Evolutionary conservation across 2,329 filamentous ascomycete species (phyloP), one percentile per base, ranked within the genome.

Genomic region (Cladosporium sp.): DNA sequence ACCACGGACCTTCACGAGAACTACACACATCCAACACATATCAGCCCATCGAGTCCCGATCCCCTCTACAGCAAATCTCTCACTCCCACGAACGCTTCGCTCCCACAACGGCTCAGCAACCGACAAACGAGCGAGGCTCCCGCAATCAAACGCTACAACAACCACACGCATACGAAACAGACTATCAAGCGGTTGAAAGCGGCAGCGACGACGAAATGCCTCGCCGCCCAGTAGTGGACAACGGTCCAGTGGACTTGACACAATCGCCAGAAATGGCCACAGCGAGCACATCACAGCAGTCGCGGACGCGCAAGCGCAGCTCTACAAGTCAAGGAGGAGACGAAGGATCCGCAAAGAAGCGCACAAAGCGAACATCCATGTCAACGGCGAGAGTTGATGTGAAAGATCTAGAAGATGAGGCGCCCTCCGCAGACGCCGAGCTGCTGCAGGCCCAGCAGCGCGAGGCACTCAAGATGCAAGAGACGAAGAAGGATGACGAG

Each of bases 381-480:
- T 62, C 48, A 4, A 10, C 32, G 25, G 59, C 21, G 4, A 36
- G 18, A 23, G 18, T 68, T 11, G 65, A 69, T 54, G 53, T 54
- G 11, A 51, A 67, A 10, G 69, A 71, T 21, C 51, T 68, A 18
- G 65, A 69, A 11, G 64, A 67, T 26, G 66, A 68, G 48, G 66
- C 53, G 5, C 65, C 66, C 1, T 69, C 69, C 8, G 67, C 69
- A 18, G 70, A 78, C 26, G 79, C 80, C 58, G 77, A 77, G 28
- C 67, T 78, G 21, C 74, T 76, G 0, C 76, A 71, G 49, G 60
- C 67, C 46, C 71, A 74, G 58, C 71, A 73, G 56, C 66, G 66
- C 21, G 60, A 69, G 5, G 68, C 71, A 14, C 68, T 73, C 66
- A 66, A 68, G 58, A 54, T 65, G 54, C 72, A 74, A 67, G 70